Evolutionary conservation across 2,329 filamentous ascomycete genomes (phyloP).

Genomic region (Exophiala calicioides): DNA sequence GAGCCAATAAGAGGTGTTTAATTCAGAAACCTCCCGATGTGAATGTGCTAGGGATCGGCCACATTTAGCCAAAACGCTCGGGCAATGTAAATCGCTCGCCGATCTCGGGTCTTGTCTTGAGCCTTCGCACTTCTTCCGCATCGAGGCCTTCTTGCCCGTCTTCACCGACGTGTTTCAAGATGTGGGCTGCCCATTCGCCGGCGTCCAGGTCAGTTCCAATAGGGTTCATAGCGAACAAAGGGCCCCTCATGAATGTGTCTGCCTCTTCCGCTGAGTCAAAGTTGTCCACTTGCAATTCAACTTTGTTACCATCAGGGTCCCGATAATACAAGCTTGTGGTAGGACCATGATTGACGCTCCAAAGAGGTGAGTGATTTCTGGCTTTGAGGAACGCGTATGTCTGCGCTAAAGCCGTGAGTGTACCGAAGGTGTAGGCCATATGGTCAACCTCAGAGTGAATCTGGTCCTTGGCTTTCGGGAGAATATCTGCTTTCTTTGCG

Average conservation of each 20-base stretch:
- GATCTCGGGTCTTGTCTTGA: conserved; percentile 17
- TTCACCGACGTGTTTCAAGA: conserved; percentile 2
- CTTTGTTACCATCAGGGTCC: conserved; percentile 52
- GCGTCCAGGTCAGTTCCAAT: conserved; percentile 22
- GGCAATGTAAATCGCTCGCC: conserved; percentile 3
- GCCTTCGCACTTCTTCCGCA: not conserved
- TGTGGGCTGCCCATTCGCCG: conserved; percentile 6
- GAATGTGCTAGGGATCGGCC: too few species aligned
- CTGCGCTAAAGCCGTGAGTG: conserved; percentile 38
- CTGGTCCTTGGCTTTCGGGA: conserved; percentile 27
- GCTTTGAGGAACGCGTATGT: conserved; percentile 38
- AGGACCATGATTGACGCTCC: conserved; percentile 52
- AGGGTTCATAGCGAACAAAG: conserved; percentile 12
- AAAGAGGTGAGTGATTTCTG: conserved; percentile 36
- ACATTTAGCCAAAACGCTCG: conserved; percentile 1
- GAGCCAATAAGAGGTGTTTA: too few species aligned
- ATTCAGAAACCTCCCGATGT: too few species aligned
- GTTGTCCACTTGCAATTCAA: conserved; percentile 52
- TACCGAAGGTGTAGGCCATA: conserved; percentile 45
- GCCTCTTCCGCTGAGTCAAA: conserved; percentile 32
- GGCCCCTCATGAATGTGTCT: conserved; percentile 12
- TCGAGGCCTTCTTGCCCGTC: conserved; percentile 9
- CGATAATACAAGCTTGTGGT: conserved; percentile 52
- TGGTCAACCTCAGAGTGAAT: conserved; percentile 42
- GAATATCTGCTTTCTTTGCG: conserved; percentile 30